phyloP scores from a whole-genome alignment of 2,329 filamentous ascomycete species.

The Cladosporium sp. region DNA sequence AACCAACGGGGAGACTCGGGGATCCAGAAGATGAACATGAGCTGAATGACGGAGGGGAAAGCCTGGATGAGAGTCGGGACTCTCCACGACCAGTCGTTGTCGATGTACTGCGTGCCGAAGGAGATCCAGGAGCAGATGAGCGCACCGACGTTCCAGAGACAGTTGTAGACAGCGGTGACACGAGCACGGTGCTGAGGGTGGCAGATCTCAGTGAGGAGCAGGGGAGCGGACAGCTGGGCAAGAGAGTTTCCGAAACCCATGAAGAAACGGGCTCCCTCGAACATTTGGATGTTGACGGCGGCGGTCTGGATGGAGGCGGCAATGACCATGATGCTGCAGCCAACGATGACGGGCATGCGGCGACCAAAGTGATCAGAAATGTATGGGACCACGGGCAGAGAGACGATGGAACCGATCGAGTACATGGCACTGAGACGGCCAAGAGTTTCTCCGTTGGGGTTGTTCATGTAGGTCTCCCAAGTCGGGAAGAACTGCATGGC shows the following conservation, averaged over 20 bases:
- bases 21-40: conserved; percentile 44
- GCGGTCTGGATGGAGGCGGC: conserved; percentile 10
- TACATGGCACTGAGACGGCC: conserved; percentile 24
- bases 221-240: conserved; percentile 12
- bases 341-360: conserved; percentile 15
- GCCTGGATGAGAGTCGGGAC: conserved; percentile 24
- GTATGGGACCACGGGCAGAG: conserved; percentile 20
- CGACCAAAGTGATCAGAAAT: conserved; percentile 24
- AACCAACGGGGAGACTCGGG: conserved; percentile 59
- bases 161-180: conserved; percentile 15
- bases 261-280: conserved; percentile 15
- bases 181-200: conserved; percentile 14
- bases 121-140: conserved; percentile 14
- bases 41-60: conserved; percentile 24
- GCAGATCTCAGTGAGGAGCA: conserved; percentile 14
- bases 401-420: conserved; percentile 23
- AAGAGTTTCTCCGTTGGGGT: conserved; percentile 23
- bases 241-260: conserved; percentile 15
- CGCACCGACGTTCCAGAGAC: conserved; percentile 14
- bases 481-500: conserved; percentile 21
- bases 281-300: conserved; percentile 11
- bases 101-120: conserved; percentile 12
- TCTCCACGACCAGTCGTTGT: conserved; percentile 41
- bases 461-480: conserved; percentile 23
- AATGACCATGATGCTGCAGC: conserved; percentile 13